These are phyloP conservation scores for Verticillium alfalfae DNA, from an alignment of 2,329 filamentous ascomycete species.

Conservation along the genomic window DNA sequence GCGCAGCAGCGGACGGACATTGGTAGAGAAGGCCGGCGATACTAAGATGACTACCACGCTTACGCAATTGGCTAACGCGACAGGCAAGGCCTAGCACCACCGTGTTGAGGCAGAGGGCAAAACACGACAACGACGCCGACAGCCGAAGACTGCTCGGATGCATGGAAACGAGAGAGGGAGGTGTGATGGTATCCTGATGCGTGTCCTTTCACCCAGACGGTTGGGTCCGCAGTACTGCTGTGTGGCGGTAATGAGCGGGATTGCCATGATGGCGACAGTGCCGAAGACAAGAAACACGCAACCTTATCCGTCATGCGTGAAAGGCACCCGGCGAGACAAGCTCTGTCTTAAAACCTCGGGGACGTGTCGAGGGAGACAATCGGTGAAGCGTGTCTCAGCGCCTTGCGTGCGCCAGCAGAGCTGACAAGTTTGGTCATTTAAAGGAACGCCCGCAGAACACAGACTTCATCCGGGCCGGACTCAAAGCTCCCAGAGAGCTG, in stretches of 20 bases:
- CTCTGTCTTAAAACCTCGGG: neutral
- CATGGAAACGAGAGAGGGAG: neutral
- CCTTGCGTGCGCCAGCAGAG: neutral
- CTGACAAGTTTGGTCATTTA: neutral
- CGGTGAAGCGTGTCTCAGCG: neutral
- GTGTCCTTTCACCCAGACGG: neutral
- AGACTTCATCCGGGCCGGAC: neutral
- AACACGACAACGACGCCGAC: too few species aligned
- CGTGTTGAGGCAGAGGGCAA: neutral
- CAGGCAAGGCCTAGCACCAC: neutral
- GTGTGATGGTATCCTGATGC: neutral
- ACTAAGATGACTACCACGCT: neutral
- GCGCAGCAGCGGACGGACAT: neutral
- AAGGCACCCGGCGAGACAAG: neutral
- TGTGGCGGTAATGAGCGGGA: neutral
- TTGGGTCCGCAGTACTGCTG: neutral
- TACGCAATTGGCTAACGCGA: too few species aligned
- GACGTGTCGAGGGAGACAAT: neutral
- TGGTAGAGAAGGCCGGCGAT: neutral
- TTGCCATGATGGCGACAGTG: neutral
- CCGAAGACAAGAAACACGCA: neutral
- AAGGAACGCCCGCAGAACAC: neutral
- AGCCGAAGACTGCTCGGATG: neutral
- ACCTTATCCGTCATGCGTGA: neutral
- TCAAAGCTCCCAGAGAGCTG: neutral